Evolutionary conservation across 257 asterid genomes (phyloP).

Genomic region (Plantago major): DNA sequence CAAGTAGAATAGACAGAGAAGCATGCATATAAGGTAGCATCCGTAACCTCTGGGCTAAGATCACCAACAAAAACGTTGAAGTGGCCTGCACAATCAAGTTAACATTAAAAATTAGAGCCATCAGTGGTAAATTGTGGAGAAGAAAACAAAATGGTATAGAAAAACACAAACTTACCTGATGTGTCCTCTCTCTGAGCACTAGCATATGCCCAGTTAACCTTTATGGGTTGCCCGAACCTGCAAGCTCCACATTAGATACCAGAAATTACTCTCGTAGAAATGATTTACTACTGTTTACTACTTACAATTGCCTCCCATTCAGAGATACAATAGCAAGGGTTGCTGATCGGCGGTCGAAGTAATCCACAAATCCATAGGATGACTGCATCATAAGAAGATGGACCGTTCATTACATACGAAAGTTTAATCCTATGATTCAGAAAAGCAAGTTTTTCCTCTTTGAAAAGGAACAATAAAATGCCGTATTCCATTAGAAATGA

Average conservation of each 20-base stretch:
- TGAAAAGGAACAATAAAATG: background rate
- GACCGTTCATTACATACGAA: background rate
- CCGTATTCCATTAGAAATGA: background rate
- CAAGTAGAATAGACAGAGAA: slow-evolving; percentile 77
- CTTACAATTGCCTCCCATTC: slow-evolving; percentile 70
- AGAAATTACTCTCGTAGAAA: background rate
- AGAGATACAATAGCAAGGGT: slow-evolving; percentile 49
- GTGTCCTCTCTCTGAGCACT: slow-evolving; percentile 97
- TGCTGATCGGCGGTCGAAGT: slow-evolving; percentile 63
- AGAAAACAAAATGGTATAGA: background rate
- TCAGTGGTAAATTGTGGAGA: background rate
- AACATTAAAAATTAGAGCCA: slow-evolving; percentile 15
- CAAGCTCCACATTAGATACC: slow-evolving; percentile 13
- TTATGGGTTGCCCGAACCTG: slow-evolving; percentile 98
- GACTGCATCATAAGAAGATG: slow-evolving; percentile 28
- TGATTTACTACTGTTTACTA: slow-evolving; percentile 12
- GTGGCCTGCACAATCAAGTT: slow-evolving; percentile 43
- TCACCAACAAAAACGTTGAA: slow-evolving; percentile 92
- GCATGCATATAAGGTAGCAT: slow-evolving; percentile 78
- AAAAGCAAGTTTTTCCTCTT: no score
- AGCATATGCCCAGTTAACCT: slow-evolving; percentile 94
- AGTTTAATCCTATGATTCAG: background rate
- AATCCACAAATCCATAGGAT: slow-evolving; percentile 58
- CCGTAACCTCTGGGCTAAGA: slow-evolving; percentile 93
- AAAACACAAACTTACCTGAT: slow-evolving; percentile 43